Base-by-base conservation (phyloP, 805 yeast genomes). In the Candida orba region DNA sequence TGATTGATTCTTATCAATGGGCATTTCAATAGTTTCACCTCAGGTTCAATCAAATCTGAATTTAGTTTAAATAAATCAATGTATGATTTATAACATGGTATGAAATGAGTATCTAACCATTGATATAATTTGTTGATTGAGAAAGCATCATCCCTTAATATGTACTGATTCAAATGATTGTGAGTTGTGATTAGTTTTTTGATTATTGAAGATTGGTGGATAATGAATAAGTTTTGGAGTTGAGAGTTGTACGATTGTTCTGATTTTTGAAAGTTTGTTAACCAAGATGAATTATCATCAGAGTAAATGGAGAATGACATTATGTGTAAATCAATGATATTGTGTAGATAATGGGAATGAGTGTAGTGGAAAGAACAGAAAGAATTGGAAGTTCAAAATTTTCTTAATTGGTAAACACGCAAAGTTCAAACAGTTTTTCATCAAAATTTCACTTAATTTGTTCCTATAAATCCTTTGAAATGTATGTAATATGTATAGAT, bases 1-100 rank as follows among this genome's bases (percentile, higher is more conserved):
- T 49, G 45, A 8, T 32, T 45, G 7, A 47, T 41, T 35, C 52
- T 45, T 8, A 34, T 30, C 31, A 49, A 23, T 14, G 52, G 52
- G 2, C 18, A 7, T 31, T 44, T 49, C 33, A 35, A 34, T 27
- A 49, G 31, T 18, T 38, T 37, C 2, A 39, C 31, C 23, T 47
- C 46, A 31, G 47, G 32, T 2, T 42, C 46, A n/a, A 49, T 22
- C 42, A 47, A 40, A 24, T 44, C 45, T 12, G 27, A 17, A 6
- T 38, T 32, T 8, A 49, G 24, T 18, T 38, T 27, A 13, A 27
- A 27, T 27, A 27, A 13, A 4, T 27, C 29, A 27, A 27, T 27
- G 14, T 27, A 27, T 10, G 29, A 27, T 4, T 10, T 15, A 29
- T 43, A 49, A 13, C 38, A 35, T 2, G 39, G 18, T n/a, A 49